Conservation (phyloP, 2,329 filamentous ascomycete species). For the Stenocarpella maydis region DNA sequence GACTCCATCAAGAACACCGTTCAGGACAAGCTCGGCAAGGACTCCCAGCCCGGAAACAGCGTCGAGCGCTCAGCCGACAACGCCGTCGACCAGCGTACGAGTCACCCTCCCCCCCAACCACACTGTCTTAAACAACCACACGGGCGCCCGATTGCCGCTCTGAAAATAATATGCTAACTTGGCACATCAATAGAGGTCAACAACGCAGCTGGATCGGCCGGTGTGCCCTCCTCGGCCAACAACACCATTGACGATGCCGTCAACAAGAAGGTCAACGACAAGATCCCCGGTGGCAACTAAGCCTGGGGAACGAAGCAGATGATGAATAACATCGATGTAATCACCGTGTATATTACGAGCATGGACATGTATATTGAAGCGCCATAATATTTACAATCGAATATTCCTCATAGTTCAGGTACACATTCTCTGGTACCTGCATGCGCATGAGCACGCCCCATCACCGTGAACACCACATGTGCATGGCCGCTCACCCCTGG, state of each 20-base stretch:
- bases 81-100: conserved; percentile 35
- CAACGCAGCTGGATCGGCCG: conserved; percentile 33
- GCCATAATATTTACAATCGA: not conserved
- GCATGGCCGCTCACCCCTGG: no score
- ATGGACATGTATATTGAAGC: not conserved
- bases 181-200: conserved; percentile 32
- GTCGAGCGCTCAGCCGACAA: conserved; percentile 37
- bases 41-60: conserved; percentile 37
- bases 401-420: not conserved
- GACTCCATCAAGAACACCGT: conserved; percentile 31
- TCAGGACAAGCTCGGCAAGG: conserved; percentile 35
- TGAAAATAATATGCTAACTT: not conserved
- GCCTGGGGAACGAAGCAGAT: not conserved
- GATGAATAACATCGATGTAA: not conserved
- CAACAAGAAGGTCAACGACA: conserved; percentile 36
- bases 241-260: conserved; percentile 33
- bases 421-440: no score
- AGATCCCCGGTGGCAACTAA: conserved; percentile 39
- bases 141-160: no score
- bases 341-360: not conserved
- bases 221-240: conserved; percentile 34
- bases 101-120: not conserved
- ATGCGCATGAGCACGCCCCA: not conserved
- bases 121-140: not conserved
- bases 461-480: no score